Conservation (phyloP, 257 asterid genomes). For the Orobanche coerulescens region DNA sequence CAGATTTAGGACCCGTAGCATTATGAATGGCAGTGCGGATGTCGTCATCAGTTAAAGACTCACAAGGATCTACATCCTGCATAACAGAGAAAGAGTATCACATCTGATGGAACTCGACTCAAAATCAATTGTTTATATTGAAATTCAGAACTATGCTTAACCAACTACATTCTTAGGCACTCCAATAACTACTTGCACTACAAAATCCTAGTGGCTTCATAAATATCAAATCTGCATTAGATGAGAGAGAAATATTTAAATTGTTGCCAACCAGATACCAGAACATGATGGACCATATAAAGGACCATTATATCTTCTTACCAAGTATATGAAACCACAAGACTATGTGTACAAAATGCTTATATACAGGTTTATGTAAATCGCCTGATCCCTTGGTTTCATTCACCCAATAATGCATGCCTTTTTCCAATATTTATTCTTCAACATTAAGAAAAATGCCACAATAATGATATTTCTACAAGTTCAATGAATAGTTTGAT, state of each 20-base stretch:
- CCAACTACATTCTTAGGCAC: slow-evolving; percentile 1
- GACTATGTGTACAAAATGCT: not conserved
- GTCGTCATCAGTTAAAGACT: slow-evolving; percentile 85
- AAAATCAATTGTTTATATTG: slow-evolving; percentile 1
- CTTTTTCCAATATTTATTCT: not conserved
- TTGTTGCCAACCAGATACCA: not conserved
- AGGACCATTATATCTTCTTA: not conserved
- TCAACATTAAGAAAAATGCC: not conserved
- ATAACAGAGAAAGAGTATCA: slow-evolving; percentile 19
- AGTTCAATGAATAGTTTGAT: not conserved
- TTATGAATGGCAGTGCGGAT: slow-evolving; percentile 90
- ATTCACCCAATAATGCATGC: not conserved
- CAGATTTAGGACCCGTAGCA: slow-evolving; percentile 86
- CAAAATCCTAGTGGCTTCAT: not conserved
- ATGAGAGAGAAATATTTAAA: not conserved
- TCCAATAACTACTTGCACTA: not conserved
- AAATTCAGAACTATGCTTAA: not conserved
- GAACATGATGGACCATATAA: not conserved
- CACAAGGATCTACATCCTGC: slow-evolving; percentile 97
- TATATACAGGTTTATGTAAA: not conserved
- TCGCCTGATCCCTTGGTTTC: not conserved
- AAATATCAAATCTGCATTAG: not conserved
- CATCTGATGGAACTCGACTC: slow-evolving; percentile 11
- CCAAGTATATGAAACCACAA: not conserved
- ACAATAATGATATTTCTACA: not conserved